Evolutionary conservation across 2,329 filamentous ascomycete species (phyloP).

Genomic region (Botrytis cinerea): DNA sequence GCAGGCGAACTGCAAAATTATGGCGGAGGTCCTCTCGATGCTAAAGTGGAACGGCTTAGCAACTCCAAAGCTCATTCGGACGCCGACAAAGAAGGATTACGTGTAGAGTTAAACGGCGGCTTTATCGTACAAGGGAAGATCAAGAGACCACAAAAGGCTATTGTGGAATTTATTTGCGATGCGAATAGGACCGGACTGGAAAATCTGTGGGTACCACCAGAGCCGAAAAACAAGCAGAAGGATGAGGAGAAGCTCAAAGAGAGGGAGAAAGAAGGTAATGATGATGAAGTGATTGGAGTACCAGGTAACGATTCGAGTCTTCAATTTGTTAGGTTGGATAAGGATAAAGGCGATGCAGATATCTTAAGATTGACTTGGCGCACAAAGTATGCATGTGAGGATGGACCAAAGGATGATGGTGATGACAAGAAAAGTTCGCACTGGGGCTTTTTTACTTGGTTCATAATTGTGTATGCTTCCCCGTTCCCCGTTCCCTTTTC

Average conservation of each 20-base stretch:
- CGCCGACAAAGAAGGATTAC: slow-evolving; percentile 68
- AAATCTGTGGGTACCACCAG: slow-evolving; percentile 60
- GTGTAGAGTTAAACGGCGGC: slow-evolving; percentile 66
- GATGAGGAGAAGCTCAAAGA: slow-evolving; percentile 40
- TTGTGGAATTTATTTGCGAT: slow-evolving; percentile 87
- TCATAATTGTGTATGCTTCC: slow-evolving; percentile 78
- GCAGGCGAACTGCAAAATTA: slow-evolving; percentile 67
- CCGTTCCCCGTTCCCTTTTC: not conserved
- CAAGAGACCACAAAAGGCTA: slow-evolving; percentile 66
- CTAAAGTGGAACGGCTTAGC: slow-evolving; percentile 66
- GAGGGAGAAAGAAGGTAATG: slow-evolving; percentile 41
- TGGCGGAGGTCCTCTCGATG: slow-evolving; percentile 63
- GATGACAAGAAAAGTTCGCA: slow-evolving; percentile 50
- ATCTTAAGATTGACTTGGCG: slow-evolving; percentile 79
- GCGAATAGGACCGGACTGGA: slow-evolving; percentile 71
- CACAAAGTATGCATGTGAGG: slow-evolving; percentile 84
- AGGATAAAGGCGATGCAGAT: slow-evolving; percentile 56
- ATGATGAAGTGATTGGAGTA: slow-evolving; percentile 40
- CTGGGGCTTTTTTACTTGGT: slow-evolving; percentile 98
- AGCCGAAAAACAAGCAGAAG: slow-evolving; percentile 43
- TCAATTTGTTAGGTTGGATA: slow-evolving; percentile 73
- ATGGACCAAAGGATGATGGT: slow-evolving; percentile 48
- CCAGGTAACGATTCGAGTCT: slow-evolving; percentile 59
- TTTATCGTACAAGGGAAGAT: slow-evolving; percentile 53
- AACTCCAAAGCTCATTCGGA: slow-evolving; percentile 65